phyloP scores from a whole-genome alignment of 495 filamentous ascomycete species.

The Tetracladium setigerum region DNA sequence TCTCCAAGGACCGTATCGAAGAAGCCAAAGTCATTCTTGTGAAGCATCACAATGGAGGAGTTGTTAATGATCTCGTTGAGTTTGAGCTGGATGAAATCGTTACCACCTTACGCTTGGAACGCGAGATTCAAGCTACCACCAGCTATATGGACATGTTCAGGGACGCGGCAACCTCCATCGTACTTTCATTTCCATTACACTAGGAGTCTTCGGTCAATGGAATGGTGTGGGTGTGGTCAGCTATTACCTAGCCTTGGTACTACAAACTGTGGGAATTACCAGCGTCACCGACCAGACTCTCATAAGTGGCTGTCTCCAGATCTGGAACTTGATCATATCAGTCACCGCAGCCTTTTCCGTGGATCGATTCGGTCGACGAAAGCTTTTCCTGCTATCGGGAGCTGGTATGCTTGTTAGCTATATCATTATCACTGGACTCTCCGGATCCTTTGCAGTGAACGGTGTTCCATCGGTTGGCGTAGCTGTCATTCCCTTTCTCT shows the following conservation, averaged over 20 bases:
- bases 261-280: slow-evolving; percentile 42
- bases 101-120: slow-evolving; percentile 38
- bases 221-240: background rate
- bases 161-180: background rate
- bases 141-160: background rate
- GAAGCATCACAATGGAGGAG: background rate
- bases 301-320: slow-evolving; percentile 44
- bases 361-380: slow-evolving; percentile 46
- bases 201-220: background rate
- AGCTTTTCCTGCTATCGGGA: slow-evolving; percentile 42
- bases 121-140: background rate
- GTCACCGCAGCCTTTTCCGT: slow-evolving; percentile 44
- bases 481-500: background rate
- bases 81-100: background rate
- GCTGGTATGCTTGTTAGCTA: slow-evolving; percentile 32
- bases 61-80: slow-evolving; percentile 1
- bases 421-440: background rate
- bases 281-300: slow-evolving; percentile 40
- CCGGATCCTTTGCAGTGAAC: background rate
- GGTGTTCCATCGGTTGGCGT: background rate
- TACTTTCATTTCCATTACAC: background rate
- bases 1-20: slow-evolving; percentile 54
- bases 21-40: slow-evolving; percentile 58
- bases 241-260: slow-evolving; percentile 42
- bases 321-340: slow-evolving; percentile 47